phyloP scores from a whole-genome alignment of 345 rosid species.

The Carallia brachiata region DNA sequence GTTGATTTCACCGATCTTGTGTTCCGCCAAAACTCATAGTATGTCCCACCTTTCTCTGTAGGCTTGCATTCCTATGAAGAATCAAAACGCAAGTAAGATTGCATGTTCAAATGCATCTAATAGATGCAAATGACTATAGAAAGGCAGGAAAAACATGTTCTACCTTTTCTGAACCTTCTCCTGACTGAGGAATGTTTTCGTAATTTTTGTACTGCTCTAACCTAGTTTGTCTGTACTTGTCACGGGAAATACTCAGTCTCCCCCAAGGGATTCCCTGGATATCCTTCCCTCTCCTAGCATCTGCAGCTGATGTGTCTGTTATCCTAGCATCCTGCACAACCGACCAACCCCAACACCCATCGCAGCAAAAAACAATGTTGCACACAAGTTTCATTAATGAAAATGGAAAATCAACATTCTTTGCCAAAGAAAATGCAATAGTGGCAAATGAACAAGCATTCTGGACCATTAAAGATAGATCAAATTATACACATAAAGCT shows the following conservation, averaged over 20 bases:
- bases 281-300: slow-evolving; percentile 55
- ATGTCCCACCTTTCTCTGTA: slow-evolving; percentile 39
- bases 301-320: slow-evolving; percentile 48
- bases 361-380: not conserved
- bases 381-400: not conserved
- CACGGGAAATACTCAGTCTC: slow-evolving; percentile 46
- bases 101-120: not conserved
- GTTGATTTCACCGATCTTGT: slow-evolving; percentile 60
- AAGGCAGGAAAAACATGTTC: not conserved
- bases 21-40: slow-evolving; percentile 51
- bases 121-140: not conserved
- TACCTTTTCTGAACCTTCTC: slow-evolving; percentile 52
- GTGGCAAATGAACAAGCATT: not conserved
- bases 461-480: not conserved
- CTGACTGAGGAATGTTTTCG: slow-evolving; percentile 52
- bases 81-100: not conserved
- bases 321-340: slow-evolving; percentile 40
- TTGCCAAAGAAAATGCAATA: not conserved
- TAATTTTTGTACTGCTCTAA: slow-evolving; percentile 60
- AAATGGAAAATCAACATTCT: not conserved
- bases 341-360: not conserved
- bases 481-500: not conserved
- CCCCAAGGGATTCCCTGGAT: slow-evolving; percentile 65
- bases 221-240: slow-evolving; percentile 52
- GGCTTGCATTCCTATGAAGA: slow-evolving; percentile 41